Conservation (phyloP, 2,329 filamentous ascomycete species). For the Colletotrichum zoysiae region DNA sequence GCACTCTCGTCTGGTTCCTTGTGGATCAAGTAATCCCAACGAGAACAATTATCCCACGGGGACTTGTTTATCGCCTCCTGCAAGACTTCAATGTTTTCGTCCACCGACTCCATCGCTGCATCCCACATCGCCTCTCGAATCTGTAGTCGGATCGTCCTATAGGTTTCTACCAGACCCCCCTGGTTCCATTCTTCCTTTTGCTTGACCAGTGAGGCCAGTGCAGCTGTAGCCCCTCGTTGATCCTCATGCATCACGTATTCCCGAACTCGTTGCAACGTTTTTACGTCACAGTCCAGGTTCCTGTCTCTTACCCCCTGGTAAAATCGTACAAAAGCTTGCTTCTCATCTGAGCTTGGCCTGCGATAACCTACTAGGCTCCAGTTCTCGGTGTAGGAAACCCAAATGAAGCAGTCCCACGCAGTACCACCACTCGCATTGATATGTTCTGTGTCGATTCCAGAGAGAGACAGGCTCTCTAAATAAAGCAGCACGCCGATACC, state of each 20-base stretch:
- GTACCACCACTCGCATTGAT: rapidly evolving
- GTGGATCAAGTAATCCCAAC: rapidly evolving
- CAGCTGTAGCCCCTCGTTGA: background rate
- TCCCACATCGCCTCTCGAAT: constrained; percentile 25
- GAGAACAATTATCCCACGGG: background rate
- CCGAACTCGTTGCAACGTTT: background rate
- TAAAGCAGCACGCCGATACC: rapidly evolving
- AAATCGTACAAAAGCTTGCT: background rate
- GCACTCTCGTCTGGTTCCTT: background rate
- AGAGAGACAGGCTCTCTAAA: background rate
- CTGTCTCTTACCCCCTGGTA: background rate
- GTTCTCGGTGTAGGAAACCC: rapidly evolving
- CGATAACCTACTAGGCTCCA: rapidly evolving
- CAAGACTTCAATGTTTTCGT: constrained; percentile 11
- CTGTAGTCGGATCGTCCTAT: constrained; percentile 21
- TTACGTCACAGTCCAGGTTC: constrained; percentile 5
- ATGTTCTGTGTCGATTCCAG: rapidly evolving
- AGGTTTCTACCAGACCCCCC: background rate
- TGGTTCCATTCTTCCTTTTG: constrained; percentile 12
- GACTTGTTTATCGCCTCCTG: constrained; percentile 12
- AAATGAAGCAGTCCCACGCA: background rate
- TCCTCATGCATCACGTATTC: background rate
- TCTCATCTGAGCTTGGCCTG: background rate
- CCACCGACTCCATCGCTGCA: constrained; percentile 13
- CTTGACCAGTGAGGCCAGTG: background rate